Evolutionary conservation across 352 stramenopile genomes (phyloP).

Genomic region (Phytophthora meadii): DNA sequence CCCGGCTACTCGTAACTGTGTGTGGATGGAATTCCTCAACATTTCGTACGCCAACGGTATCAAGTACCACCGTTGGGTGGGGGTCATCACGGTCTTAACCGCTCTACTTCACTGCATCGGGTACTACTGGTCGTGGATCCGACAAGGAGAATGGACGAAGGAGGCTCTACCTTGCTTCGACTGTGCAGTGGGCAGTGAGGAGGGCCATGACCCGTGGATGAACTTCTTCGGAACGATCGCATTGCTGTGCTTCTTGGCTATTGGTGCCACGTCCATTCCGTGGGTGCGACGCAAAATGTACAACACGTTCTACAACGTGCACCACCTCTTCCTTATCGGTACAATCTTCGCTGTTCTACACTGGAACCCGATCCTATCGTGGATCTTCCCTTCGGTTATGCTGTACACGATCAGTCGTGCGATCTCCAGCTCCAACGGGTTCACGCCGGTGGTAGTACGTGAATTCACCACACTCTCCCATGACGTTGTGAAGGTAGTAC

Average conservation of each 20-base stretch:
- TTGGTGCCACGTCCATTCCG: slow-evolving; percentile 48
- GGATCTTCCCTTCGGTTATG: slow-evolving; percentile 46
- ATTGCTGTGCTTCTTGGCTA: slow-evolving; percentile 41
- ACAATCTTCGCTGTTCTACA: slow-evolving; percentile 55
- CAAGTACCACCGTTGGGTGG: slow-evolving; percentile 65
- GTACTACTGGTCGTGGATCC: slow-evolving; percentile 45
- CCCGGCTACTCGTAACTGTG: slow-evolving; percentile 48
- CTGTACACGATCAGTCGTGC: slow-evolving; percentile 49
- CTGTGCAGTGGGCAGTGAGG: slow-evolving; percentile 29
- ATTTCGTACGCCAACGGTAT: slow-evolving; percentile 61
- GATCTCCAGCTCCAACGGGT: slow-evolving; percentile 42
- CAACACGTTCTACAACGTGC: slow-evolving; percentile 51
- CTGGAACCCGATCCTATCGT: slow-evolving; percentile 42
- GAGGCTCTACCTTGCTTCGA: slow-evolving; percentile 52
- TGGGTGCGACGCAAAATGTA: slow-evolving; percentile 53
- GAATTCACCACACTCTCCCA: slow-evolving; percentile 37
- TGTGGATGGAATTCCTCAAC: slow-evolving; percentile 68
- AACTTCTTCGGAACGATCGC: slow-evolving; percentile 58
- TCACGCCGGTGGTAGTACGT: slow-evolving; percentile 35
- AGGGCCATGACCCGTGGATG: slow-evolving; percentile 46
- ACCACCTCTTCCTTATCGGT: slow-evolving; percentile 55
- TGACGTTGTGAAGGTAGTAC: slow-evolving; percentile 44
- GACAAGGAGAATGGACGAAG: slow-evolving; percentile 24
- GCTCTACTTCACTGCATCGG: slow-evolving; percentile 41
- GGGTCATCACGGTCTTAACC: slow-evolving; percentile 41